phyloP scores from a whole-genome alignment of 495 filamentous ascomycete genomes.

The Cercophora scortea region DNA sequence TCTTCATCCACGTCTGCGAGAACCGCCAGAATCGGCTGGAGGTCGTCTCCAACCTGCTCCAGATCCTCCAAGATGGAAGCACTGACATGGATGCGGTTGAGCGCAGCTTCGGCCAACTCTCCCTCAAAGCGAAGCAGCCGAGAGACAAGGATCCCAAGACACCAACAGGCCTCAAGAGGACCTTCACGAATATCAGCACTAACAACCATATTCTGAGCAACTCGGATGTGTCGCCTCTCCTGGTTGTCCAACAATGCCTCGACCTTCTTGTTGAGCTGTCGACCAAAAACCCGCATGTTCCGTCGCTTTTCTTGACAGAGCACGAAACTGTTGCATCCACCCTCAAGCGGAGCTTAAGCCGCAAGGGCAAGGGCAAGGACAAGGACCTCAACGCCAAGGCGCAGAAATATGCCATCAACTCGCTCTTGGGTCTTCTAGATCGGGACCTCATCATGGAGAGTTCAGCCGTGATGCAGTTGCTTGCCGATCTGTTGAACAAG shows the following conservation, averaged over 20 bases:
- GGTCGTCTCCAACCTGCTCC: slow-evolving; percentile 86
- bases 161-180: slow-evolving; percentile 67
- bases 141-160: slow-evolving; percentile 63
- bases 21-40: slow-evolving; percentile 92
- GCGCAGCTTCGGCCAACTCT: slow-evolving; percentile 87
- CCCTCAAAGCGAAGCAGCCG: slow-evolving; percentile 79
- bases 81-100: slow-evolving; percentile 89
- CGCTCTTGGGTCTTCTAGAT: slow-evolving; percentile 78
- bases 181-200: slow-evolving; percentile 47
- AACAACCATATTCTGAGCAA: slow-evolving; percentile 41
- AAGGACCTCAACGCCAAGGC: slow-evolving; percentile 71
- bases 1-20: slow-evolving; percentile 82
- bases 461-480: slow-evolving; percentile 85
- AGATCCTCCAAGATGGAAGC: slow-evolving; percentile 95
- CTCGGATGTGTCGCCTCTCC: slow-evolving; percentile 80
- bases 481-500: slow-evolving; percentile 76
- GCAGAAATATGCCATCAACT: slow-evolving; percentile 85
- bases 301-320: slow-evolving; percentile 91
- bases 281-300: slow-evolving; percentile 70
- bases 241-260: slow-evolving; percentile 94
- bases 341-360: slow-evolving; percentile 66
- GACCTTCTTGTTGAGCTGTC: slow-evolving; percentile 72
- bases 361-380: slow-evolving; percentile 76
- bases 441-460: slow-evolving; percentile 91
- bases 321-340: slow-evolving; percentile 68